Base-by-base conservation (phyloP, 352 stramenopile genomes). In the Phytopythium oedochilum region DNA sequence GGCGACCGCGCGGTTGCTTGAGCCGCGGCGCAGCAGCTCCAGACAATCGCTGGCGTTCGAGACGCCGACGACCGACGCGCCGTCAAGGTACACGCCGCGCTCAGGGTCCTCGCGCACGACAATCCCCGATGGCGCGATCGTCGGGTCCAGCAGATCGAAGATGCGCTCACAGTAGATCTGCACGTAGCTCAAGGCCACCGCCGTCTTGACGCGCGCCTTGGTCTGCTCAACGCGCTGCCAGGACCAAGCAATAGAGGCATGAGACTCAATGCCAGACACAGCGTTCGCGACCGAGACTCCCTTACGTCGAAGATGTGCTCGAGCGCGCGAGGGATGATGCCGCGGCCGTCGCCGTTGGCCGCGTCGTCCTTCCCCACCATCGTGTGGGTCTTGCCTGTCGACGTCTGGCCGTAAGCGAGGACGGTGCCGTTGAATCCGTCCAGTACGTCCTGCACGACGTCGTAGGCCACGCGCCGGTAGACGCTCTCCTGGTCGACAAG, bases 151-250 rank as follows among this genome's bases (percentile, higher is more conserved):
- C 52, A 92, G 55, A 45, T 92, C 81, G 36, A 79, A 85, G 31
- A 92, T 70, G n/a, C 79, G 78, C 57, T 89, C 81, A 62, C 78
- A 89, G 67, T 92, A 92, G 39, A 92, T 86, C 70, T 92, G 76
- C 32, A 88, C 78, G 54, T 86, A 92, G 51, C 79, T 92, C 20
- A 87, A 40, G 7, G 71, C 75, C 18, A 90, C 54, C 18, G 55
- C 75, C n/a, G 73, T 85, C 59, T 70, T 81, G 4, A 45, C 57
- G 3, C 57, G 52, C 8, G 64, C 62, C 4, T 65, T 58, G 1
- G 60, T 59, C 26, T 65, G 65, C 20, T 78, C 66, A 17, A 65
- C 71, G 8, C 54, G 53, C 55, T 64, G 25, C 11, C 0, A 32
- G 35, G 10, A n/a, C n/a, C n/a, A n/a, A n/a, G n/a, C n/a, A n/a